These are phyloP conservation scores for Boletus rubropictus DNA, from an alignment of 768 basidiomycete genomes.

Conservation along the genomic window DNA sequence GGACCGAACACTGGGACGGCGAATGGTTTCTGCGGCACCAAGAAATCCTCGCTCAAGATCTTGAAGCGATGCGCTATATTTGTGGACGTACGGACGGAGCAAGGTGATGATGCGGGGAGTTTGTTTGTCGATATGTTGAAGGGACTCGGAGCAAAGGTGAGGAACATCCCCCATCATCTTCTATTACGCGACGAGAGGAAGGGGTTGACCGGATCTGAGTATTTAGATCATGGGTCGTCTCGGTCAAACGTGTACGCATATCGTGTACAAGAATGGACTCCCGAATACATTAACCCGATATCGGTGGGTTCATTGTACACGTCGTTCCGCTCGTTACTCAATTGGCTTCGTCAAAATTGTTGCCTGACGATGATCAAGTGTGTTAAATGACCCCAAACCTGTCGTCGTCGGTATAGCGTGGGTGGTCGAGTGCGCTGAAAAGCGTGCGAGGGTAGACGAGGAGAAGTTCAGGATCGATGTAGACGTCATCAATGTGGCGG, in stretches of 20 bases:
- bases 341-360: not conserved
- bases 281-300: slow-evolving; percentile 70
- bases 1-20: slow-evolving; percentile 17
- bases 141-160: slow-evolving; percentile 73
- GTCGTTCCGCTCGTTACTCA: not conserved
- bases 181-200: not conserved
- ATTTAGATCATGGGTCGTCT: slow-evolving; percentile 57
- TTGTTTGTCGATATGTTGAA: slow-evolving; percentile 82
- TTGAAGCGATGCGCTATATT: slow-evolving; percentile 74
- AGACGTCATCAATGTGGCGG: slow-evolving; percentile 50
- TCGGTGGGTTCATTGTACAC: slow-evolving; percentile 38
- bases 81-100: slow-evolving; percentile 72
- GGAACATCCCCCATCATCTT: slow-evolving; percentile 13
- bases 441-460: slow-evolving; percentile 59
- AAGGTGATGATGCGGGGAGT: slow-evolving; percentile 75
- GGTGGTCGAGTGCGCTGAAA: slow-evolving; percentile 84
- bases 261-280: slow-evolving; percentile 80
- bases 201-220: not conserved
- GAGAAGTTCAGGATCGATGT: slow-evolving; percentile 59
- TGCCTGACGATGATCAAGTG: slow-evolving; percentile 30
- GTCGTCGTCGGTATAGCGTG: slow-evolving; percentile 78
- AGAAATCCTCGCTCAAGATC: slow-evolving; percentile 39
- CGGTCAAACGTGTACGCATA: slow-evolving; percentile 72
- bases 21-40: slow-evolving; percentile 23
- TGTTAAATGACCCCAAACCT: slow-evolving; percentile 64